Evolutionary conservation across 805 yeast species (phyloP).

Genomic region (Myxozyma sirexii): DNA sequence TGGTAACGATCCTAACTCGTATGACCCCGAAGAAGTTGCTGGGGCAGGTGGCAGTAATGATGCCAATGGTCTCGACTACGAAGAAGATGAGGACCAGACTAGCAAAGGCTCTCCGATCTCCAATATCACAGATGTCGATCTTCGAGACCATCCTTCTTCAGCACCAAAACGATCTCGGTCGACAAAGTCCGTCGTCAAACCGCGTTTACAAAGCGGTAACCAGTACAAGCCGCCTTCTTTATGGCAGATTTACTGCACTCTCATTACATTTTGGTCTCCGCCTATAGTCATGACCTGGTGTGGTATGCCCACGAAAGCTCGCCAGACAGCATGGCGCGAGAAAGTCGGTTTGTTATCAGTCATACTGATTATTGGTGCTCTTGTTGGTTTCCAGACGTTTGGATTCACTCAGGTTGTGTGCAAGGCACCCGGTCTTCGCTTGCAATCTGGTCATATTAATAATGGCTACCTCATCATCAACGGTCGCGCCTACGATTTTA

Average conservation of each 20-base stretch:
- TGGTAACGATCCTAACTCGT: constrained; percentile 62
- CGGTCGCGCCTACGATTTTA: constrained; percentile 77
- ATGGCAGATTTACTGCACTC: constrained; percentile 84
- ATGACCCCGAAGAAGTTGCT: constrained; percentile 12
- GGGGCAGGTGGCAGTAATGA: background rate
- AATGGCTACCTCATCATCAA: constrained; percentile 70
- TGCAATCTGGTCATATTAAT: constrained; percentile 62
- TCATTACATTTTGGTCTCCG: constrained; percentile 92
- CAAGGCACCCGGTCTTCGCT: constrained; percentile 49
- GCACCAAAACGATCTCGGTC: background rate
- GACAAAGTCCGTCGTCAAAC: background rate
- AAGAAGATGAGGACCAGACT: constrained; percentile 20
- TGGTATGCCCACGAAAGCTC: constrained; percentile 76
- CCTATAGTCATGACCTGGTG: constrained; percentile 65
- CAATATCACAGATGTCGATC: constrained; percentile 6
- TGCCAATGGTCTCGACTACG: constrained; percentile 7
- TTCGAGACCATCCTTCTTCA: background rate
- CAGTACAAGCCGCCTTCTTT: constrained; percentile 37
- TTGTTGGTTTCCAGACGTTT: constrained; percentile 85
- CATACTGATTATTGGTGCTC: constrained; percentile 70
- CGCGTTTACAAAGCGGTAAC: background rate
- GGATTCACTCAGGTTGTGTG: constrained; percentile 89
- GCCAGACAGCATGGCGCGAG: constrained; percentile 97
- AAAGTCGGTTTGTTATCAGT: constrained; percentile 82
- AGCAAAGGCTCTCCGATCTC: constrained; percentile 23